Evolutionary conservation across 164 flowering plant genomes (phyloP).

Genomic region (Chimonanthus salicifolius): DNA sequence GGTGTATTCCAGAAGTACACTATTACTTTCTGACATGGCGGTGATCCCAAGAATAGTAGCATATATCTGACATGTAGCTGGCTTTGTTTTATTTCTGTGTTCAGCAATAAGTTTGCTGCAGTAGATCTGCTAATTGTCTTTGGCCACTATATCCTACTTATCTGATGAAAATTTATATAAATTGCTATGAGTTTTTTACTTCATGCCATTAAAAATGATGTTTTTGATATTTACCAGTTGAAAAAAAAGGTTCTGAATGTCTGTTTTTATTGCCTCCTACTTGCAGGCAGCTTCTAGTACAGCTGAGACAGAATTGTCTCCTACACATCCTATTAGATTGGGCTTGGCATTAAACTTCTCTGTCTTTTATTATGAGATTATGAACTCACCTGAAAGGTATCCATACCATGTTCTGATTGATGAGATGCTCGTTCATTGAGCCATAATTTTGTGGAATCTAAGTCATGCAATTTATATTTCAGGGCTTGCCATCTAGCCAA

Average conservation of each 20-base stretch:
- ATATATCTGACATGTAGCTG: too few species aligned
- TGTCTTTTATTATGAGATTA: constrained; percentile 50
- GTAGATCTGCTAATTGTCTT: background rate
- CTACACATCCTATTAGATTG: constrained; percentile 49
- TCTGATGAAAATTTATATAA: background rate
- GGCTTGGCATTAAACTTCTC: constrained; percentile 54
- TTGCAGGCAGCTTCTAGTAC: constrained; percentile 36
- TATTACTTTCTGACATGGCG: too few species aligned
- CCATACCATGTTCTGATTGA: background rate
- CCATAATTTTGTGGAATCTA: background rate
- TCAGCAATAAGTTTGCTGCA: background rate
- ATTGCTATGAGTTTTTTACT: background rate
- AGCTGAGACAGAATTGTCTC: constrained; percentile 38
- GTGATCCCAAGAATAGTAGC: too few species aligned
- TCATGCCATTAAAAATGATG: background rate
- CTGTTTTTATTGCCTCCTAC: background rate
- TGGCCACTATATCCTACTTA: background rate
- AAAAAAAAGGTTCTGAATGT: background rate
- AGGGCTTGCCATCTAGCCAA: constrained; percentile 62
- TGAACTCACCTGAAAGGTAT: constrained; percentile 52
- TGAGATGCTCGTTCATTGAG: background rate
- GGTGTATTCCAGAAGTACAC: too few species aligned
- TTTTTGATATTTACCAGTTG: background rate
- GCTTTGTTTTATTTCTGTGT: too few species aligned
- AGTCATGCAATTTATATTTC: constrained; percentile 7